Conservation (phyloP, 148 eudicot species). For the Hydrangea macrophylla region DNA sequence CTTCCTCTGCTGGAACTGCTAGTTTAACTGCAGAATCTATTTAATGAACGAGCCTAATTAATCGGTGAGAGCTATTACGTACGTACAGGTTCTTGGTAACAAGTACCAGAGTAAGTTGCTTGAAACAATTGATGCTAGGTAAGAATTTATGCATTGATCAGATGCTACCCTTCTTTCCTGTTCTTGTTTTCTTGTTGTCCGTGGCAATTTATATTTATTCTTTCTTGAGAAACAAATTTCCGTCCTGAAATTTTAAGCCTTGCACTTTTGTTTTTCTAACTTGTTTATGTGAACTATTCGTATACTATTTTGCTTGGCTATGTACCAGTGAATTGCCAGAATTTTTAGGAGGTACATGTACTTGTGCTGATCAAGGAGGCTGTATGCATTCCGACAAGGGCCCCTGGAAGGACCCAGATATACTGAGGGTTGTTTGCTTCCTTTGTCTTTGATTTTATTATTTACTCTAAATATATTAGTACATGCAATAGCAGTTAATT, state of each 20-base stretch:
- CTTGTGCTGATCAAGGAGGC: constrained; percentile 82
- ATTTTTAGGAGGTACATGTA: constrained; percentile 89
- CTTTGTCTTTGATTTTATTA: neutral
- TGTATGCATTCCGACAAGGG: constrained; percentile 93
- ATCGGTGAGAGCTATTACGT: neutral
- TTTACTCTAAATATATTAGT: neutral
- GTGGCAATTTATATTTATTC: neutral
- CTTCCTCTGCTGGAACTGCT: neutral
- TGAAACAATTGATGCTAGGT: constrained; percentile 92
- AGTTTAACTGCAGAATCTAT: neutral
- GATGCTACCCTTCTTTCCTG: no score
- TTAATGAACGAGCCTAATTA: no score
- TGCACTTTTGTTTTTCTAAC: neutral
- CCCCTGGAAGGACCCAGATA: constrained; percentile 87
- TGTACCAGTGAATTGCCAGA: constrained; percentile 76
- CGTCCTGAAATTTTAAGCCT: neutral
- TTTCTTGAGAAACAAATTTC: neutral
- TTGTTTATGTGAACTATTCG: no score
- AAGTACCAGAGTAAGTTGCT: constrained; percentile 87
- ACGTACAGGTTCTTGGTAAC: constrained; percentile 89
- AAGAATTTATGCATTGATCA: neutral
- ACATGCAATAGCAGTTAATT: neutral
- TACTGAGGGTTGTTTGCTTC: constrained; percentile 53
- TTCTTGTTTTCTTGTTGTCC: neutral
- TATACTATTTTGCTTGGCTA: neutral